A percentile compares a stretch with the other conserved stretches of the same genome.
These are phyloP conservation scores for Strigomonas galati DNA, from an alignment of 208 protist species.

Conservation along the genomic window DNA sequence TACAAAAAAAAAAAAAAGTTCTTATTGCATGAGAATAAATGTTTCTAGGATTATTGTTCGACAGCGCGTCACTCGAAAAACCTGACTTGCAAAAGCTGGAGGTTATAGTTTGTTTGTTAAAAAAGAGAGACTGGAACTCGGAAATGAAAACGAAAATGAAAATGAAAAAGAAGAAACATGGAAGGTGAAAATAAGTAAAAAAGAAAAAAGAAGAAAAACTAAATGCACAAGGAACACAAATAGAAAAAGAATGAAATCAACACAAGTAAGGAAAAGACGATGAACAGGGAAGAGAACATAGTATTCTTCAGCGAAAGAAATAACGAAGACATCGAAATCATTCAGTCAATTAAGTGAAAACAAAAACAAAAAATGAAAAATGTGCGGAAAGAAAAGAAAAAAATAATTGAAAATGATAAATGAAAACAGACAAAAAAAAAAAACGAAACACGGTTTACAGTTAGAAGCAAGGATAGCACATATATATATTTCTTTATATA, in stretches of 20 bases:
- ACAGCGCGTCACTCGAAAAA: no score
- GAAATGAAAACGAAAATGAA: background rate
- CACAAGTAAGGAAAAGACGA: no score
- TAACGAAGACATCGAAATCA: no score
- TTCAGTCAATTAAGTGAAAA: no score
- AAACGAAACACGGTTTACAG: background rate
- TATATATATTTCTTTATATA: background rate
- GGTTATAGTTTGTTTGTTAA: background rate
- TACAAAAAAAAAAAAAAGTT: no score
- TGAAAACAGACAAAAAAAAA: background rate
- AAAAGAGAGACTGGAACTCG: constrained; percentile 5
- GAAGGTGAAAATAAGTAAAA: background rate
- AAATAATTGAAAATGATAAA: background rate
- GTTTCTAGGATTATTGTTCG: no score
- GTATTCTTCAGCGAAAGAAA: no score
- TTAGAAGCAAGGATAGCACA: no score
- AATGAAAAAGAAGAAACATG: background rate
- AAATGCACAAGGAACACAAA: background rate
- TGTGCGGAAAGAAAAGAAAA: background rate
- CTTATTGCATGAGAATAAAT: no score
- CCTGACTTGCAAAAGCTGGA: constrained; percentile 5
- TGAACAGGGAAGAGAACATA: no score
- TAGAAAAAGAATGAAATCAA: no score
- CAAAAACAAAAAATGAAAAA: background rate
- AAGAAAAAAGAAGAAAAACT: background rate